These are phyloP conservation scores for Neocatenulostroma microsporum DNA, from an alignment of 2,329 filamentous ascomycete genomes.

Conservation along the genomic window DNA sequence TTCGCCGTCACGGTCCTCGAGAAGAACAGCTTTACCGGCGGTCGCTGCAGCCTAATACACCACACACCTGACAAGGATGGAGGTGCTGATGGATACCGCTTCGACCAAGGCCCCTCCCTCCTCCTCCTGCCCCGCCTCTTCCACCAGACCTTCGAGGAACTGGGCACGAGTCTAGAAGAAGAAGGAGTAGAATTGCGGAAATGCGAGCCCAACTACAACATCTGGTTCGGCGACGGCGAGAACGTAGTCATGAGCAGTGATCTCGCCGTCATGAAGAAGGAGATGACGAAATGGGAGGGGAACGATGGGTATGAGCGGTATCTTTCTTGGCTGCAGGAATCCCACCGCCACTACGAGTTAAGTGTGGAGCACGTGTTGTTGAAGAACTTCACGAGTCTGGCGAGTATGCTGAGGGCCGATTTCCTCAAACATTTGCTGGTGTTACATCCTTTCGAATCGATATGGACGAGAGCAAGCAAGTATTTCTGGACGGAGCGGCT, in stretches of 20 bases:
- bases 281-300: slow-evolving; percentile 67
- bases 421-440: slow-evolving; percentile 53
- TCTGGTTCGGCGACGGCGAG: slow-evolving; percentile 64
- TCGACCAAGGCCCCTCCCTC: slow-evolving; percentile 69
- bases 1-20: slow-evolving; percentile 69
- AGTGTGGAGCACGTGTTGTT: slow-evolving; percentile 58
- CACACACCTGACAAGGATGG: too few species aligned
- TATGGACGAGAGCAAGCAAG: slow-evolving; percentile 56
- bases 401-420: slow-evolving; percentile 49
- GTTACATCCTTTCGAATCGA: slow-evolving; percentile 64
- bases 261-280: slow-evolving; percentile 59
- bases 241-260: slow-evolving; percentile 60
- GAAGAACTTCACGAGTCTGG: slow-evolving; percentile 57
- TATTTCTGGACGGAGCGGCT: slow-evolving; percentile 66
- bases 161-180: slow-evolving; percentile 56
- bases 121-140: slow-evolving; percentile 65
- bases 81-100: slow-evolving; percentile 50
- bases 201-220: slow-evolving; percentile 67
- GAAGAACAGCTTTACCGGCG: slow-evolving; percentile 66
- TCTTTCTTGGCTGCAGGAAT: slow-evolving; percentile 57
- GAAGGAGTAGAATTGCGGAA: slow-evolving; percentile 63
- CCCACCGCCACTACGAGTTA: slow-evolving; percentile 62
- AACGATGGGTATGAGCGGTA: slow-evolving; percentile 64
- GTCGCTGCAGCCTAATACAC: slow-evolving; percentile 59
- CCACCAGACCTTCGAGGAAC: slow-evolving; percentile 59